Evolutionary conservation across 192 early-diverging fungal species (phyloP).

Genomic region (Linnemannia elongata): DNA sequence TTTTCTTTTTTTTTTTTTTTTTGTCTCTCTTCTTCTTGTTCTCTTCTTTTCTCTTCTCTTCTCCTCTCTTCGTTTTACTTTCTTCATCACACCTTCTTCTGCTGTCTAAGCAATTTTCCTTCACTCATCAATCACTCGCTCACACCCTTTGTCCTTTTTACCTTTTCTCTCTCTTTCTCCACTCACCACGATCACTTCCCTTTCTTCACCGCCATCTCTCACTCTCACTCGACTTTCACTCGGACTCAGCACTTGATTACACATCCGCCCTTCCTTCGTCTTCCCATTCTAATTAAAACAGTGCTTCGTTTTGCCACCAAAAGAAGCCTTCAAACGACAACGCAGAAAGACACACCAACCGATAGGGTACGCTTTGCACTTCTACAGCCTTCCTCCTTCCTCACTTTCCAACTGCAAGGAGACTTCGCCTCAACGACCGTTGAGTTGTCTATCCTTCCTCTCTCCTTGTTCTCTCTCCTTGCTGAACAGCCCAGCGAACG

Average conservation of each 20-base stretch:
- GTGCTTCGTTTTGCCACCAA: slow-evolving; percentile 7
- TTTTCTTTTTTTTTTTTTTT: slow-evolving; percentile 2
- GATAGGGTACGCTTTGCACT: not conserved
- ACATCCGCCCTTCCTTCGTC: not conserved
- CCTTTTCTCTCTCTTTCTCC: not conserved
- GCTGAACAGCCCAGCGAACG: slow-evolving; percentile 2
- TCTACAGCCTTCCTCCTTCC: not conserved
- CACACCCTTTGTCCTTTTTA: not conserved
- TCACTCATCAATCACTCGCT: not conserved
- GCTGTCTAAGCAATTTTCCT: too few relatives aligned
- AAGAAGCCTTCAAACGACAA: not conserved
- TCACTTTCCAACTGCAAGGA: not conserved
- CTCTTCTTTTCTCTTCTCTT: not conserved
- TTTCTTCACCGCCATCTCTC: not conserved
- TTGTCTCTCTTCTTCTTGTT: not conserved
- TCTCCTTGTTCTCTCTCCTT: not conserved
- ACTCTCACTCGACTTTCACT: too few relatives aligned
- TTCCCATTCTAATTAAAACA: not conserved
- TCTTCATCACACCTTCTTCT: not conserved
- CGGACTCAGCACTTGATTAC: not conserved
- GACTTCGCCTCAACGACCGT: too few relatives aligned
- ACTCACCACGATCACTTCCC: not conserved
- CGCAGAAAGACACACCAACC: not conserved
- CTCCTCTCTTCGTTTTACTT: not conserved
- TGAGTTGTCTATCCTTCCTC: not conserved